phyloP scores from a whole-genome alignment of 768 basidiomycete species.

The Panellus pusillus region DNA sequence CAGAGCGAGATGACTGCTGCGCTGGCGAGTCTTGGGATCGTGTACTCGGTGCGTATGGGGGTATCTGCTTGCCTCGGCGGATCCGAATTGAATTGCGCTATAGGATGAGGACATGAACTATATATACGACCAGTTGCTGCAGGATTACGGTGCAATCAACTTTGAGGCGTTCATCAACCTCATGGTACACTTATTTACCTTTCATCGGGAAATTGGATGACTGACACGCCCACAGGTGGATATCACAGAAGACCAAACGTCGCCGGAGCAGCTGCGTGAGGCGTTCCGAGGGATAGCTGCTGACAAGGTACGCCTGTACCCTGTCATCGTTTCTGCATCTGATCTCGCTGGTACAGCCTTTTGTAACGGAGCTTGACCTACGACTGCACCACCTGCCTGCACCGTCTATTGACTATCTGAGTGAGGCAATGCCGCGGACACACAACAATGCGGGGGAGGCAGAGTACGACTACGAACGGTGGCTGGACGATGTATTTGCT shows the following conservation, averaged over 20 bases:
- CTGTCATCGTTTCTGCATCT: conserved; percentile 8
- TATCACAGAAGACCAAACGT: conserved; percentile 93
- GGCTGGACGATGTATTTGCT: conserved; percentile 78
- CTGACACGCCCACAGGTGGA: conserved; percentile 62
- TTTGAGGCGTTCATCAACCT: conserved; percentile 95
- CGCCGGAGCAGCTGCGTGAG: conserved; percentile 87
- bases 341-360: conserved; percentile 55
- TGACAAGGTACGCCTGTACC: conserved; percentile 65
- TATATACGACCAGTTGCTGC: conserved; percentile 77
- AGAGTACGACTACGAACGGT: conserved; percentile 80
- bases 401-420: conserved; percentile 76
- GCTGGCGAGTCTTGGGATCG: conserved; percentile 89
- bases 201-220: neutral
- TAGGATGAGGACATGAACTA: conserved; percentile 86
- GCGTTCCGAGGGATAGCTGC: conserved; percentile 90
- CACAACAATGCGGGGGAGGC: conserved; percentile 56
- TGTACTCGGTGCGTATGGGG: conserved; percentile 66
- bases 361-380: conserved; percentile 92
- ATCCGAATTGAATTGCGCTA: neutral
- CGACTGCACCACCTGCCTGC: conserved; percentile 78
- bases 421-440: conserved; percentile 72
- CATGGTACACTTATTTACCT: conserved; percentile 51
- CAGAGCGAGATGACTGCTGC: conserved; percentile 91
- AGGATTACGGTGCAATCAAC: conserved; percentile 84
- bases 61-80: neutral